Conservation (phyloP, 352 stramenopile genomes). For the Pythium apleroticum region DNA sequence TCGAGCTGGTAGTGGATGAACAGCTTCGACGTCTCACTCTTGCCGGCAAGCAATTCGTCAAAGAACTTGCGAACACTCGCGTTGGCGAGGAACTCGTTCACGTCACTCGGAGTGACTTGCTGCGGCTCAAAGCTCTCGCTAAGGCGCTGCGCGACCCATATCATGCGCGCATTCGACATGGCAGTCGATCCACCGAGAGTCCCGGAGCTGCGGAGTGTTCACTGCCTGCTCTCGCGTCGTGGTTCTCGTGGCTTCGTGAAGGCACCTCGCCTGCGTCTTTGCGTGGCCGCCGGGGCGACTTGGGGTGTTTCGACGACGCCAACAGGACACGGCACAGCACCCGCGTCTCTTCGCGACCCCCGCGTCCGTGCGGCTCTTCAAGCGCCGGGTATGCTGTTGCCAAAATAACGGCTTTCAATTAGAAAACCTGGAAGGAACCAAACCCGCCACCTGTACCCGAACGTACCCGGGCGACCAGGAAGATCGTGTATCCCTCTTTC, state of each 20-base stretch:
- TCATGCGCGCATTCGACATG: conserved; percentile 80
- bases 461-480: background rate
- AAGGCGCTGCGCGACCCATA: conserved; percentile 78
- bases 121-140: conserved; percentile 77
- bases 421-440: conserved; percentile 2
- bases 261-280: conserved; percentile 21
- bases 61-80: conserved; percentile 60
- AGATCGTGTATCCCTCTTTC: background rate
- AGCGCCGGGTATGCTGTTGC: background rate
- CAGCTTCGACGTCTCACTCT: conserved; percentile 61
- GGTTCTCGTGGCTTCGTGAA: background rate
- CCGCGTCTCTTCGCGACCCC: conserved; percentile 18
- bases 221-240: background rate
- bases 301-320: conserved; percentile 5
- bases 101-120: conserved; percentile 45
- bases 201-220: background rate
- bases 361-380: conserved; percentile 21
- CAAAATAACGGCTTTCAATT: conserved; percentile 6
- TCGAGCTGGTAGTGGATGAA: conserved; percentile 74
- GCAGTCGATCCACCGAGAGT: background rate
- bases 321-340: background rate
- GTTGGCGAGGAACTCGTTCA: conserved; percentile 66
- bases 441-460: background rate
- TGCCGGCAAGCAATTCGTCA: conserved; percentile 70
- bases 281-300: conserved; percentile 9